Base-by-base conservation (phyloP, 306 rosid genomes). In the Lathyrus tuberosus region DNA sequence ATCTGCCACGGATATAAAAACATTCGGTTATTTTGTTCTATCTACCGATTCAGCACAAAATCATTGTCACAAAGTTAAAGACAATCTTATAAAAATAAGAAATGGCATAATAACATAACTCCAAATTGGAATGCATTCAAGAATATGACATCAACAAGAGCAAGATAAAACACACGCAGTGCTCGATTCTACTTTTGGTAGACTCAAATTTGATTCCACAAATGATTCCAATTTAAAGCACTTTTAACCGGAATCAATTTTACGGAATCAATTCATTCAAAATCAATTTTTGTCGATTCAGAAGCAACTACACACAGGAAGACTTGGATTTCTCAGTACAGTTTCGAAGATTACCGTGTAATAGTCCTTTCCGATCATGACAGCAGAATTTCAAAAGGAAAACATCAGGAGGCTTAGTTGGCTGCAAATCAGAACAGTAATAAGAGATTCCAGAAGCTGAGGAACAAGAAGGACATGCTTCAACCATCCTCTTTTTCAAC, bases 371-470 rank as follows among this genome's bases (percentile, higher is more conserved):
- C 35, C 99, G 82, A 66, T 94, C 95, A 26, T 80, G 78, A 65
- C 92, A 88, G 40, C 87, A 81, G 61, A 94, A 79, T 71, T 84
- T 88, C 78, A 94, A 77, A 74, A 94, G 97, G 64, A 85, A 94
- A 58, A 88, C 95, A 74, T 86, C 91, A 40, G 97, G 80, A 73
- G 94, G 91, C 82, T 78, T 84, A 0, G 95, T 83, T 0, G 89
- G 84, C 79, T 69, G 92, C 86, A 80, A 71, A 1, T 88, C 97
- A 4, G 94, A 57, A 20, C 80, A 49, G 72, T 77, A 91, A 70
- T 76, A 94, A 22, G 87, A 80, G 67, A 93, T 82, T 73, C 88
- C 88, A 77, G 95, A 88, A 78, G 96, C 97, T 11, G 98, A 93
- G 71, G 80, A 88, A 62, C 84, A 93, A 78, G 98, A 79, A 30